Base-by-base conservation (phyloP, 805 yeast genomes). In the Nakazawaea anatomiae region DNA sequence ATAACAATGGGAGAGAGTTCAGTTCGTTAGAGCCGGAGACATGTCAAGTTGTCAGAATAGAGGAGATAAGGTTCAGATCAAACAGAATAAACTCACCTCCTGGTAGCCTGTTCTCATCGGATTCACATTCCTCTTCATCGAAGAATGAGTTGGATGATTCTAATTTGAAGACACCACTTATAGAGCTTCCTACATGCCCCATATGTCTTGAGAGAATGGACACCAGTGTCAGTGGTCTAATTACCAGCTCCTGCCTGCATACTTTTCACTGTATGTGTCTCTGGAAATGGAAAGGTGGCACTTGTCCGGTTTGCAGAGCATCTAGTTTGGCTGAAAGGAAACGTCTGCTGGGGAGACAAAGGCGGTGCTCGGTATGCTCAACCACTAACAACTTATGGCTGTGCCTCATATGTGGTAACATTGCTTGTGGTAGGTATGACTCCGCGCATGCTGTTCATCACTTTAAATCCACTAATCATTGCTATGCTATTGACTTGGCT, bases 141-240 rank as follows among this genome's bases (percentile, higher is more conserved):
- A 18, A 11, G 6, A 30, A 36, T 6, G 30, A 9, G 14, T 28
- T 44, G 29, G 11, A 30, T 9, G 29, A 25, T 11, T 27, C 29
- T 8, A 28, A 27, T 29, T 29, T 40, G 6, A 31, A 51, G 35
- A 53, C 55, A 4, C 12, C 54, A 7, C 42, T 25, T 49, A 47
- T 46, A 31, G 97, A 90, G 63, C 71, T 90, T 32, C 96, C 97
- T 0, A 87, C 94, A 0, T 90, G 97, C 61, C 97, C 97, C 0
- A 97, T 90, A 0, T 90, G 97, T 61, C 70, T 90, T 14, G 97
- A 90, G 59, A 72, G 95, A 53, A 83, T 90, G 85, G 97, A 90
- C 61, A 73, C 90, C 1, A 79, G 78, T 27, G 72, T 86, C 4
- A 82, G 96, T 0, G 97, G 97, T 0, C 71, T 90, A 9, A 68